Evolutionary conservation across 2,329 filamentous ascomycete species (phyloP).

Genomic region (Ceratocystis alfenasii): DNA sequence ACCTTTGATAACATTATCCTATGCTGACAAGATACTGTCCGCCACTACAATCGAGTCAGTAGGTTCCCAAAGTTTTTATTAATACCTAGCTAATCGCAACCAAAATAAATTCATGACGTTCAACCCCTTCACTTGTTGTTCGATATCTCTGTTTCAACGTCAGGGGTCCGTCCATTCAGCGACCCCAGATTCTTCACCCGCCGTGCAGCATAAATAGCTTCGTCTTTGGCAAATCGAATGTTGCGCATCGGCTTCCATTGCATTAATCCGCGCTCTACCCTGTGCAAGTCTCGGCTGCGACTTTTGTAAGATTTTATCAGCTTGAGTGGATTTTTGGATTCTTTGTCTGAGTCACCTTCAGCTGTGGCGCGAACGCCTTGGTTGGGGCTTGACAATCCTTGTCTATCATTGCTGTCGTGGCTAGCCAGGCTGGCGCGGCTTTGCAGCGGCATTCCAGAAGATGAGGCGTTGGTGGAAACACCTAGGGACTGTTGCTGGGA

Average conservation of each 20-base stretch:
- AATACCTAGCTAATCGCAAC: background rate
- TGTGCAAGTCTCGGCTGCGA: constrained; percentile 62
- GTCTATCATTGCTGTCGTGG: constrained; percentile 32
- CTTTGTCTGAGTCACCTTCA: constrained; percentile 28
- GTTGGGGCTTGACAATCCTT: constrained; percentile 26
- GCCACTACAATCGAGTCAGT: too few relatives aligned
- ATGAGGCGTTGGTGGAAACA: background rate
- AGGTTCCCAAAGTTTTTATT: background rate
- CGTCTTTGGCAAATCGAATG: constrained; percentile 73
- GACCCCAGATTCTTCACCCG: constrained; percentile 67
- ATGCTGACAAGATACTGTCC: too few relatives aligned
- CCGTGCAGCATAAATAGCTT: constrained; percentile 64
- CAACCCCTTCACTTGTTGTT: constrained; percentile 9
- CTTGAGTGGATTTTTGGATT: constrained; percentile 43
- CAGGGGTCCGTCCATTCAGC: constrained; percentile 70
- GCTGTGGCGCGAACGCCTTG: constrained; percentile 26
- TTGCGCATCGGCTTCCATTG: constrained; percentile 90
- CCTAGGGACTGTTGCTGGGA: background rate
- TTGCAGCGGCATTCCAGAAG: background rate
- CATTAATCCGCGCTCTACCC: constrained; percentile 83
- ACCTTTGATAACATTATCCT: too few relatives aligned
- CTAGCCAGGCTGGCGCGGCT: background rate
- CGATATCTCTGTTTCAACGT: constrained; percentile 61
- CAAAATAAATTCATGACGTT: too few relatives aligned
- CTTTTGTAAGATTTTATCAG: constrained; percentile 52